phyloP scores from a whole-genome alignment of 2,329 filamentous ascomycete species.

The Macrophomina tecta region DNA sequence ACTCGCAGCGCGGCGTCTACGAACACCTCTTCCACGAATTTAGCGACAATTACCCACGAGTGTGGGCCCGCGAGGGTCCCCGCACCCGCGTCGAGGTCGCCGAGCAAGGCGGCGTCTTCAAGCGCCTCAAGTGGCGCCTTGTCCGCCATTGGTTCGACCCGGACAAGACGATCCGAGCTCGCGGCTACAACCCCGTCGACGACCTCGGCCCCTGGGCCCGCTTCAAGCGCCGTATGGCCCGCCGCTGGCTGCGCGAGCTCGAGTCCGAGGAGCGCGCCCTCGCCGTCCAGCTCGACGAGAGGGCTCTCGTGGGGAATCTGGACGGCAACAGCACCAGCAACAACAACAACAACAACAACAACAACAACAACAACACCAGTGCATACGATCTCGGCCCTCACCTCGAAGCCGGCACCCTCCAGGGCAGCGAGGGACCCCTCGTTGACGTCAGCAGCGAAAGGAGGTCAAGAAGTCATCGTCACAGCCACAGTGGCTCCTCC shows the following conservation, averaged over 20 bases:
- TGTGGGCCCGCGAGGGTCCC: conserved; percentile 58
- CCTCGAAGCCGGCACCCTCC: background rate
- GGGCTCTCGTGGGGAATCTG: background rate
- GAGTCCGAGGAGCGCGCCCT: conserved; percentile 3
- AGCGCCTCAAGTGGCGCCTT: conserved; percentile 55
- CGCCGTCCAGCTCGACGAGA: background rate
- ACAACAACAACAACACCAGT: background rate
- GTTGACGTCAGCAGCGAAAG: background rate
- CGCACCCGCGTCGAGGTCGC: conserved; percentile 47
- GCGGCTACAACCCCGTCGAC: conserved; percentile 40
- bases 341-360: background rate
- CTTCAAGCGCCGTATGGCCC: conserved; percentile 47
- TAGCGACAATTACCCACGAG: conserved; percentile 50
- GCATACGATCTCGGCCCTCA: conserved; percentile 3
- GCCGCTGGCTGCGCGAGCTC: conserved; percentile 47
- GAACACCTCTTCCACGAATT: conserved; percentile 58
- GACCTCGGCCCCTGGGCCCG: conserved; percentile 48
- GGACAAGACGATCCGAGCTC: conserved; percentile 47
- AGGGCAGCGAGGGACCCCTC: background rate
- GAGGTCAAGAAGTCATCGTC: too few species aligned
- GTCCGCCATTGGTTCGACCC: conserved; percentile 54
- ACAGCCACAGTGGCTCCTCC: background rate
- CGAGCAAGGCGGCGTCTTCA: conserved; percentile 46
- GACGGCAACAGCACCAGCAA: background rate
- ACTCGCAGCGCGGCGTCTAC: conserved; percentile 57